These are phyloP conservation scores for Wickerhamiella sergipiensis DNA, from an alignment of 805 yeast species.

Conservation along the genomic window DNA sequence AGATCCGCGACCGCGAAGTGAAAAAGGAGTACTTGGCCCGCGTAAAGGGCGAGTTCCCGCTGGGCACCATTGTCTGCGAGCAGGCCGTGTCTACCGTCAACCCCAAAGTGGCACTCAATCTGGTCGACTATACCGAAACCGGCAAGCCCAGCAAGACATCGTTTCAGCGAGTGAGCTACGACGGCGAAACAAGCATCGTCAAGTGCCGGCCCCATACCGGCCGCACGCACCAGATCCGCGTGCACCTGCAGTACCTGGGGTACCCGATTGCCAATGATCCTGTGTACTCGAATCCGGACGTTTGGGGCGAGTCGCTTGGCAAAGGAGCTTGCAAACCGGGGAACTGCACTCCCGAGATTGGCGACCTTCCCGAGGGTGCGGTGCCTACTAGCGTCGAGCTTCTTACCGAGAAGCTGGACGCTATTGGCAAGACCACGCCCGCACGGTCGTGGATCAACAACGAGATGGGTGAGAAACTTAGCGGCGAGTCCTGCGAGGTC, in stretches of 20 bases:
- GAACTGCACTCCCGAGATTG: too few relatives aligned
- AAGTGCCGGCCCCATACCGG: conserved; percentile 82
- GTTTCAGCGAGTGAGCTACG: conserved; percentile 55
- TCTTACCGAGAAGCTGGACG: conserved; percentile 38
- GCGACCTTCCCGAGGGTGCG: conserved; percentile 20
- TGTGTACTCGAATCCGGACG: conserved; percentile 56
- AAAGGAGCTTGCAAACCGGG: conserved; percentile 30
- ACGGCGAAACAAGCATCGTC: conserved; percentile 57
- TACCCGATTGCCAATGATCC: conserved; percentile 90
- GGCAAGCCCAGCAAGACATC: conserved; percentile 60
- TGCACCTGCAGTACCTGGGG: conserved; percentile 82
- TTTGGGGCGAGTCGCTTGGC: conserved; percentile 76
- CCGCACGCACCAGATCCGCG: conserved; percentile 89
- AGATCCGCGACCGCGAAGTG: conserved; percentile 55
- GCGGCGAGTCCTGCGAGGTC: conserved; percentile 43
- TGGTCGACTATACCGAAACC: conserved; percentile 25
- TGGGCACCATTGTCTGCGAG: conserved; percentile 39
- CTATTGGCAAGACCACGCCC: conserved; percentile 54
- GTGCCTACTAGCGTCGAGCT: conserved; percentile 28
- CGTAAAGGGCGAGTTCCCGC: conserved; percentile 77
- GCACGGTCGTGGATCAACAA: conserved; percentile 46
- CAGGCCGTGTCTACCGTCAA: conserved; percentile 56
- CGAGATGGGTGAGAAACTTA: conserved; percentile 49
- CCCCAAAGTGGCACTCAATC: conserved; percentile 59
- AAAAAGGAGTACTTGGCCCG: conserved; percentile 74